phyloP scores from a whole-genome alignment of 139 green algal species.

The Chlorella sp. region DNA sequence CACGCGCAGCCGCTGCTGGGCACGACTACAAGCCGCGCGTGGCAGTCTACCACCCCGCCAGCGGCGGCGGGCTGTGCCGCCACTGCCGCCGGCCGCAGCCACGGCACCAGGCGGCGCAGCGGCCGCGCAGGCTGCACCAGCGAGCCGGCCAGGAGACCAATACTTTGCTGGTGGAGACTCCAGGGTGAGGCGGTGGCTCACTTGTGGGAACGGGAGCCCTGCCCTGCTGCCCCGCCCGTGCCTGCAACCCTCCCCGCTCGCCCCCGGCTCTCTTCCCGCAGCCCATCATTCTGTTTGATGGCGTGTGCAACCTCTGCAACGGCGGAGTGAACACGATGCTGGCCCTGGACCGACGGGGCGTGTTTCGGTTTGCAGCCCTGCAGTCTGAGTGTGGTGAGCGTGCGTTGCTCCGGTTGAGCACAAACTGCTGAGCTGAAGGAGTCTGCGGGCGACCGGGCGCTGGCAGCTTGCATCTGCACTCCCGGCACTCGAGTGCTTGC shows the following conservation, averaged over 20 bases:
- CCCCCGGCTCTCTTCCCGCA: slow-evolving; percentile 17
- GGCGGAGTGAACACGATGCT: slow-evolving; percentile 86
- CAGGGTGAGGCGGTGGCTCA: too few relatives aligned
- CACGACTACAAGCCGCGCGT: too few relatives aligned
- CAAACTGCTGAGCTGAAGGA: too few relatives aligned
- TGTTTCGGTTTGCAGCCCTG: slow-evolving; percentile 78
- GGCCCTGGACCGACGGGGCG: slow-evolving; percentile 61
- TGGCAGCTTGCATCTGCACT: too few relatives aligned
- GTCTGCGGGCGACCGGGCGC: too few relatives aligned
- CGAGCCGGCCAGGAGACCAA: slow-evolving; percentile 31
- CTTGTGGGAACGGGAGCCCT: too few relatives aligned
- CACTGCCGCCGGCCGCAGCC: background rate
- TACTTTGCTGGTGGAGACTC: slow-evolving; percentile 59
- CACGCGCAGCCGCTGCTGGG: too few relatives aligned
- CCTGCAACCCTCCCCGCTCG: too few relatives aligned
- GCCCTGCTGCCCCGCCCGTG: too few relatives aligned
- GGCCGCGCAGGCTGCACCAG: background rate
- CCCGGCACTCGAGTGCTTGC: too few relatives aligned
- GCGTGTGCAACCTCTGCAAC: slow-evolving; percentile 90
- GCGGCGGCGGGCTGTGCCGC: background rate
- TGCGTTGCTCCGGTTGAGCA: too few relatives aligned
- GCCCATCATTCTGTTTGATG: slow-evolving; percentile 87
- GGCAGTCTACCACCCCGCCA: background rate
- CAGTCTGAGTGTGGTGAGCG: slow-evolving; percentile 58
- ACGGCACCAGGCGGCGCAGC: background rate